These are phyloP conservation scores for Aspergillus mulundensis DNA, from an alignment of 495 filamentous ascomycete species.

Conservation along the genomic window DNA sequence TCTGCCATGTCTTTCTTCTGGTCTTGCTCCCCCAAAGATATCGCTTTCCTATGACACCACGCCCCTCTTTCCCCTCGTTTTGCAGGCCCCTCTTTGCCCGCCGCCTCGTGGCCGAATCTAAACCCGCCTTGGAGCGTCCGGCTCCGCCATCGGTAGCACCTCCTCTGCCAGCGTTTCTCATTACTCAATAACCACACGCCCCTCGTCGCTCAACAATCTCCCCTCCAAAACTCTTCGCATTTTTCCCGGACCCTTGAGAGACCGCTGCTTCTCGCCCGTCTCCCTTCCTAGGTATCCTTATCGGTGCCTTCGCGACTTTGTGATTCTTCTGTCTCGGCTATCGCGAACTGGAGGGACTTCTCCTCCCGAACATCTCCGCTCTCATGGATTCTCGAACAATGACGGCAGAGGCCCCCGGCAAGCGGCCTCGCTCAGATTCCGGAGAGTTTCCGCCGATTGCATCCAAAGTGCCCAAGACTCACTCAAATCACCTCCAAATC, in stretches of 20 bases:
- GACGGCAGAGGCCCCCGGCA: conserved; percentile 41
- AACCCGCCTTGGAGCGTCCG: conserved; percentile 22
- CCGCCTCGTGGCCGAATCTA: conserved; percentile 19
- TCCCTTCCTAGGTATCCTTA: background rate
- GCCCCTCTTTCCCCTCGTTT: conserved; percentile 14
- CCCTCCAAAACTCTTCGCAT: background rate
- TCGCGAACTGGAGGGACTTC: background rate
- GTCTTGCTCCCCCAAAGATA: conserved; percentile 8
- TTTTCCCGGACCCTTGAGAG: background rate
- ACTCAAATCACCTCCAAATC: conserved; percentile 64
- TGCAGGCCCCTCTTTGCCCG: conserved; percentile 16
- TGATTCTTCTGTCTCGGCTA: background rate
- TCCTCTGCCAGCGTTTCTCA: conserved; percentile 17
- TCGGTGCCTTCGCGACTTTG: background rate
- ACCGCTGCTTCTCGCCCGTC: background rate
- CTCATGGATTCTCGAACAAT: conserved; percentile 39
- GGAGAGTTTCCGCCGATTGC: conserved; percentile 40
- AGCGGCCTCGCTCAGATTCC: conserved; percentile 60
- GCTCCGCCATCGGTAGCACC: conserved; percentile 28
- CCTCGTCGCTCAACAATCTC: background rate
- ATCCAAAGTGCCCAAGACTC: conserved; percentile 52
- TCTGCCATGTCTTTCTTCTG: conserved; percentile 17
- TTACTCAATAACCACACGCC: conserved; percentile 19
- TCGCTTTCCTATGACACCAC: conserved; percentile 12
- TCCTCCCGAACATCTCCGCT: conserved; percentile 9